phyloP scores from a whole-genome alignment of 305 asterid genomes.

The Solanum hybrid region DNA sequence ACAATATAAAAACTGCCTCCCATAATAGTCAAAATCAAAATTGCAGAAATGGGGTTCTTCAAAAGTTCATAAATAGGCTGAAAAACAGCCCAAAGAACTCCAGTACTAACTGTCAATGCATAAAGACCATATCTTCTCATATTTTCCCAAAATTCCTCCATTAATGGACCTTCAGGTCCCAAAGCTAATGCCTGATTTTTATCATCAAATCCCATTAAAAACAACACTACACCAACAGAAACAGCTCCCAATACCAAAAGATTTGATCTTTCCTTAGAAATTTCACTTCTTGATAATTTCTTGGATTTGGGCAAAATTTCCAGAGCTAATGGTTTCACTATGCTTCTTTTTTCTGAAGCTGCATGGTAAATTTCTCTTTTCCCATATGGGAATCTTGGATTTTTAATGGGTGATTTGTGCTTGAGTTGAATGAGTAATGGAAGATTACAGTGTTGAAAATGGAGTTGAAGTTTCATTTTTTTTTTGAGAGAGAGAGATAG shows the following conservation, averaged over 20 bases:
- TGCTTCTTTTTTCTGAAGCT: not conserved
- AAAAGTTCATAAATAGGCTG: slow-evolving; percentile 63
- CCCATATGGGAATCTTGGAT: not conserved
- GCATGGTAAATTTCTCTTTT: not conserved
- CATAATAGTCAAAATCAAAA: slow-evolving; percentile 41
- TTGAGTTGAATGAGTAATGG: slow-evolving; percentile 5
- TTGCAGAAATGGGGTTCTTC: slow-evolving; percentile 75
- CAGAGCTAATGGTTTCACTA: not conserved
- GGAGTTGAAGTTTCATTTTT: slow-evolving; percentile 3
- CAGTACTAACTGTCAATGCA: slow-evolving; percentile 82
- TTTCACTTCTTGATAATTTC: not conserved
- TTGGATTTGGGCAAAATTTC: slow-evolving; percentile 8
- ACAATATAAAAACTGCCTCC: slow-evolving; percentile 63
- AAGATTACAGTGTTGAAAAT: not conserved
- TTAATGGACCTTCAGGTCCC: slow-evolving; percentile 80
- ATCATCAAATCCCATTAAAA: slow-evolving; percentile 60
- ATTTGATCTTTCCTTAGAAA: slow-evolving; percentile 19
- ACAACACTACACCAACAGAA: slow-evolving; percentile 40
- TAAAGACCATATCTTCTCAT: slow-evolving; percentile 86
- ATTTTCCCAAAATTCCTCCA: slow-evolving; percentile 96
- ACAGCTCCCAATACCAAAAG: slow-evolving; percentile 35
- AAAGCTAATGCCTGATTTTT: slow-evolving; percentile 59
- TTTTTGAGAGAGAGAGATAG: not conserved
- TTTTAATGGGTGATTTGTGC: not conserved
- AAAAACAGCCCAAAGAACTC: slow-evolving; percentile 47